Percentiles rank a stretch among this genome's conserved stretches.
Conservation (phyloP, 495 filamentous ascomycete species). For the Aspergillus mulundensis region DNA sequence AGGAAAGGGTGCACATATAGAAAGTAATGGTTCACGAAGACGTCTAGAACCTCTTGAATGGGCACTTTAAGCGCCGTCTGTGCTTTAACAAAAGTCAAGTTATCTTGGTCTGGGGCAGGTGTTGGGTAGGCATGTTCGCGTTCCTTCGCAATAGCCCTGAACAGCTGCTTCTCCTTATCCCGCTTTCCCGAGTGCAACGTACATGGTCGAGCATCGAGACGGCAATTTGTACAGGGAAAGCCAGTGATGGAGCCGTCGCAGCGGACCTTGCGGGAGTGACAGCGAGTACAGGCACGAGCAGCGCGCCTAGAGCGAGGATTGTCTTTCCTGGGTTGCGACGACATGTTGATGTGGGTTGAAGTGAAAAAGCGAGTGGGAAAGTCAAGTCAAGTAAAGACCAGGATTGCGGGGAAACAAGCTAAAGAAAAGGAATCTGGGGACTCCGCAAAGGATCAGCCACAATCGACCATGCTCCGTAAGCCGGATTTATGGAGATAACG, state of each 20-base stretch:
- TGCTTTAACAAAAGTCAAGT: slow-evolving; percentile 6
- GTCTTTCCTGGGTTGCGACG: neutral
- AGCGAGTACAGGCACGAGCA: slow-evolving; percentile 14
- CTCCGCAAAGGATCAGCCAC: neutral
- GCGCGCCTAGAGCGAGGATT: slow-evolving; percentile 11
- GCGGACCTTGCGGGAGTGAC: slow-evolving; percentile 17
- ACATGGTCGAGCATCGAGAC: slow-evolving; percentile 13
- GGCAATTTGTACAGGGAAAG: slow-evolving; percentile 20
- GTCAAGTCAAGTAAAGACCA: neutral
- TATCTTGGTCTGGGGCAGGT: neutral
- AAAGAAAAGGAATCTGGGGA: slow-evolving; percentile 5
- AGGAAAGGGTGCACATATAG: slow-evolving; percentile 18
- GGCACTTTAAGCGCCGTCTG: slow-evolving; percentile 10
- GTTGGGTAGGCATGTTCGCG: neutral
- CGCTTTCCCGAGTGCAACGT: slow-evolving; percentile 11
- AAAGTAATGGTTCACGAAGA: slow-evolving; percentile 15
- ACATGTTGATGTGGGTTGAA: neutral
- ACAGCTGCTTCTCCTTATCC: slow-evolving; percentile 12
- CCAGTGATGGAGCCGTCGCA: slow-evolving; percentile 19
- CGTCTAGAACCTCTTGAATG: slow-evolving; percentile 8
- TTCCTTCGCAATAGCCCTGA: neutral
- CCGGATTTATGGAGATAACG: neutral
- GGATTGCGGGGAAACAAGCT: slow-evolving; percentile 10
- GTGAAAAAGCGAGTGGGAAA: neutral
- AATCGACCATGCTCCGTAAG: neutral